Evolutionary conservation across 2,329 filamentous ascomycete genomes (phyloP).

Genomic region (Neocucurbitaria cava): DNA sequence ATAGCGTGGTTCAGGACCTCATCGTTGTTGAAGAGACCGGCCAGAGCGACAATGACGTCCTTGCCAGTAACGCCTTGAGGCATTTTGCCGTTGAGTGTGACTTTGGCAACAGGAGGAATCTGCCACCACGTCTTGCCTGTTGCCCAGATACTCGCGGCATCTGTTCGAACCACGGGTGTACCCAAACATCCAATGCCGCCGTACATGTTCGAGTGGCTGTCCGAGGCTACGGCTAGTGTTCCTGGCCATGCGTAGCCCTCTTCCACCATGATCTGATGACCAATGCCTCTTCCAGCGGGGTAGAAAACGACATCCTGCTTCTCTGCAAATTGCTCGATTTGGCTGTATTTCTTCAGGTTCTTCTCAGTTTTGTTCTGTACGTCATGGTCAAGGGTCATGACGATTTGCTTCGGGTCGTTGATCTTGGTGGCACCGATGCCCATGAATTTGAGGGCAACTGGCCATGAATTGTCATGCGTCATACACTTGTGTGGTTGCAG

Average conservation of each 20-base stretch:
- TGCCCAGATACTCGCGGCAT: conserved; percentile 85
- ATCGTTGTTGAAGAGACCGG: conserved; percentile 82
- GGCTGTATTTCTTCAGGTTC: conserved; percentile 82
- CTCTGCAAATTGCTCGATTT: conserved; percentile 82
- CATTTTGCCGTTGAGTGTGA: conserved; percentile 77
- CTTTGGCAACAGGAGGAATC: conserved; percentile 80
- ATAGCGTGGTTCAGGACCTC: conserved; percentile 91
- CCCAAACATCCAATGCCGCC: conserved; percentile 79
- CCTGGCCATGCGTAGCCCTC: conserved; percentile 86
- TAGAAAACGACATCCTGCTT: conserved; percentile 81
- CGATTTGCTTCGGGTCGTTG: conserved; percentile 74
- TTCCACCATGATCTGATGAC: conserved; percentile 92
- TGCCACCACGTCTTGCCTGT: conserved; percentile 88
- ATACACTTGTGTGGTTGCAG: conserved; percentile 76
- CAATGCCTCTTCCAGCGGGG: conserved; percentile 79
- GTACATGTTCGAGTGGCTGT: conserved; percentile 83
- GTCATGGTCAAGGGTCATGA: conserved; percentile 87
- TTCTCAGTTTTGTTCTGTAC: conserved; percentile 81
- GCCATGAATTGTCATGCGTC: conserved; percentile 86
- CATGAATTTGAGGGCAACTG: conserved; percentile 80
- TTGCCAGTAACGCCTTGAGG: conserved; percentile 87
- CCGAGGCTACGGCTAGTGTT: conserved; percentile 79
- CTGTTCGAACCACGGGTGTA: conserved; percentile 83
- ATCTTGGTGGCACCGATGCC: conserved; percentile 79
- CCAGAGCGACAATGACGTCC: conserved; percentile 90